Base-by-base conservation (phyloP, 345 rosid species). In the Gossypium sturtianum region DNA sequence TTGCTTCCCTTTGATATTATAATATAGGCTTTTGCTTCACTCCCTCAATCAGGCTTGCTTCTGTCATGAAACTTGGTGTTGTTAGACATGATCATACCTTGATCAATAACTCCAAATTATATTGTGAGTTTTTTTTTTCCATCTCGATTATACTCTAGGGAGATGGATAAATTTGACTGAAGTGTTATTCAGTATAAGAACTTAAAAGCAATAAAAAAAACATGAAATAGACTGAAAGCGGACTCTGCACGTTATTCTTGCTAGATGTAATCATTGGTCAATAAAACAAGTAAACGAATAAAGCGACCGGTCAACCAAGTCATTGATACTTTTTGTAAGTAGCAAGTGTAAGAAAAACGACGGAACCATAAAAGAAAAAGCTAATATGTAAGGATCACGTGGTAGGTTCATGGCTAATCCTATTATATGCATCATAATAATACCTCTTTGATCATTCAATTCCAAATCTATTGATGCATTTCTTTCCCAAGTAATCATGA, bases 281-380 rank as follows among this genome's bases (percentile, higher is more conserved):
- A 67, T 51, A 2, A 4, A 34, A 66, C 73, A 66, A 79, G 90
- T 86, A 87, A 80, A 73, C 62, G 74, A 56, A 60, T 86, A 83
- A 44, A 79, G 69, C 8, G 76, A 75, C 83, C 0, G 66, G 82
- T 84, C 83, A 79, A 79, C 83, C 53, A 74, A 67, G 88, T 83
- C 80, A 79, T 78, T 54, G 62, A 6, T 62, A 25, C 52, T 72
- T 13, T 67, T 20, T 2, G 48, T 56, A 23, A 17, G 22, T 10
- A 19, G 23, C 60, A 56, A 56, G 29, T 9, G 44, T 27, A 69
- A 49, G 72, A 51, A 51, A 69, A 51, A 49, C 4, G 72, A 16
- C 1, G 15, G 48, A 66, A 61, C 23, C 65, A 66, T 34, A 53
- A 53, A 34, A 56, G 9, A 53, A 58, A 7, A 20, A 22, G 19